Evolutionary conservation across 2,329 filamentous ascomycete species (phyloP).

Genomic region (Zasmidium citrigriseum): DNA sequence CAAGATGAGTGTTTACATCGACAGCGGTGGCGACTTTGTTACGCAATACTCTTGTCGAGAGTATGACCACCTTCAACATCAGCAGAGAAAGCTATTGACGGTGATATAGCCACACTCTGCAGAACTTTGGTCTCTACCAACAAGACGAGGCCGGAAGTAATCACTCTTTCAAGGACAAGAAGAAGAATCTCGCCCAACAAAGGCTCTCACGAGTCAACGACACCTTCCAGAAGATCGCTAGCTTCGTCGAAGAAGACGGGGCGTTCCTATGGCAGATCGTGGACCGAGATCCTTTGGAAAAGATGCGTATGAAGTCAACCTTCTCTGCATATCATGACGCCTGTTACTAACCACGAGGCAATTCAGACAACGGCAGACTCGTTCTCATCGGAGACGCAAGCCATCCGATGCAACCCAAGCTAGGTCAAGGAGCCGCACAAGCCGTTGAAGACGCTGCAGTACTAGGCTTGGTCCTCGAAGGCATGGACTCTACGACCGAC

Average conservation of each 20-base stretch:
- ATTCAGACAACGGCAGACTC: not conserved
- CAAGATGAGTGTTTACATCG: not conserved
- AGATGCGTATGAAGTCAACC: not conserved
- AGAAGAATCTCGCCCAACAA: not conserved
- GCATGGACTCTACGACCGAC: not conserved
- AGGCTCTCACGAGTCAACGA: conserved; percentile 1
- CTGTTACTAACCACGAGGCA: not conserved
- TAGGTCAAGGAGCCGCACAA: conserved; percentile 5
- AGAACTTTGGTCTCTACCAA: conserved; percentile 7
- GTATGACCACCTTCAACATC: not conserved
- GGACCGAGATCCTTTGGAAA: not conserved
- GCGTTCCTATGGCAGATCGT: conserved; percentile 6
- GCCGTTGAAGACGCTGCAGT: conserved; percentile 10
- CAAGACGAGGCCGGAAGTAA: not conserved
- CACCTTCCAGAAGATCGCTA: not conserved
- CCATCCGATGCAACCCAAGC: conserved; percentile 6
- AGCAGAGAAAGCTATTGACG: not conserved
- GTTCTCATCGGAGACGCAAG: conserved; percentile 12
- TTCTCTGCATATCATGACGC: not conserved
- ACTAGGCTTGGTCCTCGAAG: not conserved
- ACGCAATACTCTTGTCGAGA: conserved; percentile 4
- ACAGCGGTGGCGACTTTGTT: not conserved
- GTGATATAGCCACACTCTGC: conserved; percentile 1
- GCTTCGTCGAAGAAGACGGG: not conserved
- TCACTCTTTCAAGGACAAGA: not conserved